A percentile compares a stretch with the other conserved stretches of the same genome.
Evolutionary conservation across 202 grass and related monocot species (phyloP).

Genomic region (Schoenoplectus triqueter): DNA sequence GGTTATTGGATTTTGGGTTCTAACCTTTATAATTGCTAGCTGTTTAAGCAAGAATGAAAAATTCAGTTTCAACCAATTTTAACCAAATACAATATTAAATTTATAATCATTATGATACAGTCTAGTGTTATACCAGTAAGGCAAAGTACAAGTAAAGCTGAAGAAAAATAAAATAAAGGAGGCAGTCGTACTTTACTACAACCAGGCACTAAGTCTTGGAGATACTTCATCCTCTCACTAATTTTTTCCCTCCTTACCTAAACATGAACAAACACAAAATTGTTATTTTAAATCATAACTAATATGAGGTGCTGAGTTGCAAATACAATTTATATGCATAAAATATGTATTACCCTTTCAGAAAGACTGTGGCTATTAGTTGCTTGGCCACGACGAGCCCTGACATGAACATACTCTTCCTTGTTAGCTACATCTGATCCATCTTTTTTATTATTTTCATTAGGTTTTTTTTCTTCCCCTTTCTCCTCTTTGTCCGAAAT

Average conservation of each 20-base stretch:
- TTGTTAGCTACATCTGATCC: slow-evolving; percentile 36
- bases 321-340: neutral
- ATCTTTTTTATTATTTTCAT: slow-evolving; percentile 49
- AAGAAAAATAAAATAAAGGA: neutral
- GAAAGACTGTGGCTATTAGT: slow-evolving; percentile 91
- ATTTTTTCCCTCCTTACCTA: slow-evolving; percentile 86
- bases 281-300: neutral
- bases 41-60: neutral
- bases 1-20: slow-evolving; percentile 11
- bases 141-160: slow-evolving; percentile 27
- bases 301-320: slow-evolving; percentile 1
- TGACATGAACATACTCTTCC: slow-evolving; percentile 85
- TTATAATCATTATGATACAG: neutral
- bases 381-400: slow-evolving; percentile 90
- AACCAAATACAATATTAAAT: neutral
- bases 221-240: slow-evolving; percentile 82
- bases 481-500: slow-evolving; percentile 35
- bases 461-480: slow-evolving; percentile 44
- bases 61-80: neutral
- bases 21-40: neutral
- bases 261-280: slow-evolving; percentile 37
- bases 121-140: neutral
- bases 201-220: slow-evolving; percentile 88
- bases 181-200: slow-evolving; percentile 60
- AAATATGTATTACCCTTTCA: slow-evolving; percentile 58